phyloP scores from a whole-genome alignment of 148 eudicot genomes.

The Silene uniflora region DNA sequence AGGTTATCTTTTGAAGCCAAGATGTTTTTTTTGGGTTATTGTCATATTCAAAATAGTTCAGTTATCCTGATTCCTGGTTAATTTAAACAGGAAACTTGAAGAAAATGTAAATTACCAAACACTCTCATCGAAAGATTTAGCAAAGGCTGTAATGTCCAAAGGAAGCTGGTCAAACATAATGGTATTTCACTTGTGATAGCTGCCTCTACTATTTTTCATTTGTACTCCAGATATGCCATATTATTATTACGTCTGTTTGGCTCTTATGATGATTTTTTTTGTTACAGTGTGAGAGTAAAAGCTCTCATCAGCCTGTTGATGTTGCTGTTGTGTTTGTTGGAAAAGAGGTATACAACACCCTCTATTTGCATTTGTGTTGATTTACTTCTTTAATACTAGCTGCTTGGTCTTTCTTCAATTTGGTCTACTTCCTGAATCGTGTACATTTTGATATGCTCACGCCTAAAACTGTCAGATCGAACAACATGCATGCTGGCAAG shows the following conservation, averaged over 20 bases:
- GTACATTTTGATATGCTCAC: no score
- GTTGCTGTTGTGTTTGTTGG: conserved; percentile 79
- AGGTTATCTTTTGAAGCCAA: neutral
- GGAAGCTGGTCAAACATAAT: conserved; percentile 82
- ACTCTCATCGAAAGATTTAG: conserved; percentile 68
- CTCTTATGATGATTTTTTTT: conserved; percentile 27
- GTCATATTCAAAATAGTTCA: neutral
- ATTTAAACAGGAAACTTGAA: conserved; percentile 33
- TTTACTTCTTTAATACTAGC: neutral
- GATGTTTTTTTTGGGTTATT: neutral
- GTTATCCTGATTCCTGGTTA: conserved; percentile 18
- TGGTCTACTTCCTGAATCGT: no score
- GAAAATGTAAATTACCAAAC: conserved; percentile 71
- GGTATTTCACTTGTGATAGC: conserved; percentile 39
- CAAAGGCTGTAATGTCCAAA: conserved; percentile 62
- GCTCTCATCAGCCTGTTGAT: conserved; percentile 46
- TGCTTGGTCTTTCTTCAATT: conserved; percentile 3
- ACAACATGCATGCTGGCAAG: no score
- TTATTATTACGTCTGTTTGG: neutral
- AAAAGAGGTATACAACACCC: conserved; percentile 51
- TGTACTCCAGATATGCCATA: neutral
- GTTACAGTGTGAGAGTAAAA: conserved; percentile 61
- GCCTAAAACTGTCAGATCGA: neutral
- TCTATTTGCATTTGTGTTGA: neutral
- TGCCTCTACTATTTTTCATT: conserved; percentile 1